Conservation (phyloP, 352 stramenopile species). For the Globisporangium barbulae region DNA sequence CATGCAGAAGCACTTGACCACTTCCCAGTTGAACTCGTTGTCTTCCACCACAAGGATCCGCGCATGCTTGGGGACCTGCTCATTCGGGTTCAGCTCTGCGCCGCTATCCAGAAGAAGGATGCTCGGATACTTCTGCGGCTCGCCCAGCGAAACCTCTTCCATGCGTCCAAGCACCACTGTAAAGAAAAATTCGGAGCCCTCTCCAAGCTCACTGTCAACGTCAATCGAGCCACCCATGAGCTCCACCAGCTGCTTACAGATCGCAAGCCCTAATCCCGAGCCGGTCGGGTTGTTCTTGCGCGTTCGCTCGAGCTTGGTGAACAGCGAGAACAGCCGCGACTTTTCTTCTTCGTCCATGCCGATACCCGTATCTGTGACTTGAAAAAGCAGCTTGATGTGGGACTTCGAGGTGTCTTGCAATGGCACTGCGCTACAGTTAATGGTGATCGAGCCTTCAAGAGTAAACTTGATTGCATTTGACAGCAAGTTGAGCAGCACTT, state of each 20-base stretch:
- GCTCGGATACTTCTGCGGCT: constrained; percentile 39
- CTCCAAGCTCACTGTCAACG: constrained; percentile 60
- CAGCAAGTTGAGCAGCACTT: constrained; percentile 72
- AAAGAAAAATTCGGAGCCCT: constrained; percentile 70
- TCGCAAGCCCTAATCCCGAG: constrained; percentile 60
- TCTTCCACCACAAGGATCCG: constrained; percentile 85
- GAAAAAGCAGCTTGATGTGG: constrained; percentile 62
- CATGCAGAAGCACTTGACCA: constrained; percentile 85
- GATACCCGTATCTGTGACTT: constrained; percentile 70
- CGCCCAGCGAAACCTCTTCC: constrained; percentile 43
- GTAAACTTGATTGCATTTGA: constrained; percentile 84
- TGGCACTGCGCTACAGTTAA: constrained; percentile 57
- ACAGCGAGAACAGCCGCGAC: constrained; percentile 57
- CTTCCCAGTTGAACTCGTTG: constrained; percentile 91
- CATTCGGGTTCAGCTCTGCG: constrained; percentile 16
- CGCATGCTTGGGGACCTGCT: constrained; percentile 55
- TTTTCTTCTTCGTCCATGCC: constrained; percentile 69
- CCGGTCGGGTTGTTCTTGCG: constrained; percentile 69
- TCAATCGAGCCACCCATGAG: constrained; percentile 71
- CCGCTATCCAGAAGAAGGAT: constrained; percentile 25
- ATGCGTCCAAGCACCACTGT: constrained; percentile 49
- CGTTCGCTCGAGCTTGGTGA: constrained; percentile 64
- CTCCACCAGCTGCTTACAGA: constrained; percentile 74
- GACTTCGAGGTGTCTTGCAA: constrained; percentile 48
- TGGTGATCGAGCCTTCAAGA: constrained; percentile 61